Base-by-base conservation (phyloP, 768 basidiomycete genomes). In the Russula earlei region DNA sequence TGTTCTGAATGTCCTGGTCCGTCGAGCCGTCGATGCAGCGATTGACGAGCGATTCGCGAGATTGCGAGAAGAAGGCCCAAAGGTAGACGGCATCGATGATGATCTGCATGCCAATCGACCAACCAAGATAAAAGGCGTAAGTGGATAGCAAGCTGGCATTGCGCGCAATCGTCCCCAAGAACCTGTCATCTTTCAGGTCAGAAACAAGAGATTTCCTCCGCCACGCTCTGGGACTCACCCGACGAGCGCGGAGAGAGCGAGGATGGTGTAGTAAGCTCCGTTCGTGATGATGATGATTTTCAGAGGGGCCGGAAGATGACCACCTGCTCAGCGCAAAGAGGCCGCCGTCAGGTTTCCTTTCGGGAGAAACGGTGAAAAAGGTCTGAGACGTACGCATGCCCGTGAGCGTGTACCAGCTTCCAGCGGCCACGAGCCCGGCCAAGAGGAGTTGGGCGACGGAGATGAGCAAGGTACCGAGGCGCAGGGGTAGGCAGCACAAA, bases 381-480 rank as follows among this genome's bases (percentile, higher is more conserved):
- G 24, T 15, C 4, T 19, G 14, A 0, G 25, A 58, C 62, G 49
- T 29, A 62, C 62, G 55, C 44, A 49, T 24, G 34, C 40, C n/a
- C 1, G 49, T 19, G 2, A 62, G 8, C 9, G 49, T 19, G 27
- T 49, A 46, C 55, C 59, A 57, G 20, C 29, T 7, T 0, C 12
- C 52, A 6, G 42, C 60, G 7, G 62, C 59, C 14, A 61, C 11
- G n/a, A 62, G 29, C 22, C 48, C 55, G 5, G 5, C 14, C 7
- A 54, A 2, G 45, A 44, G 9, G 12, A 57, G 31, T 54, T 62
- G 62, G 42, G 11, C 5, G 20, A 49, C 8, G 36, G 59, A 56
- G 38, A 62, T 57, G 20, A 62, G 51, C 2, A 61, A 34, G 25
- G 60, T 55, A 9, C 62, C 62, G n/a, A 62, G 49, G 33, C 62